Evolutionary conservation across 441 rosid genomes (phyloP).

Genomic region (Erysimum pusillum): DNA sequence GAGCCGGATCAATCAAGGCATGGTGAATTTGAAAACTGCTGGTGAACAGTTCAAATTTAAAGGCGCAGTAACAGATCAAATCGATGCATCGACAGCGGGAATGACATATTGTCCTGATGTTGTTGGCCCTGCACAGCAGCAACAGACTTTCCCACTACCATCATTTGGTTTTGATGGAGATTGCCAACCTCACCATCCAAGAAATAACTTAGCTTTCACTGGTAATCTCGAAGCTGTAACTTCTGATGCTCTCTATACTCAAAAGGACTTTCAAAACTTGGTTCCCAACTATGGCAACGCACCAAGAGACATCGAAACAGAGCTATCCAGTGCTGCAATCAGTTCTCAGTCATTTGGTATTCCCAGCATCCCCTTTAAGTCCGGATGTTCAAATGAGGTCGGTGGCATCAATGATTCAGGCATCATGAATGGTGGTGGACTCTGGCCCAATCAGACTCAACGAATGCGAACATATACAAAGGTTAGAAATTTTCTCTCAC

Average conservation of each 20-base stretch:
- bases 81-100: constrained; percentile 85
- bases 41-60: constrained; percentile 74
- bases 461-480: constrained; percentile 92
- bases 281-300: constrained; percentile 73
- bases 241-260: constrained; percentile 79
- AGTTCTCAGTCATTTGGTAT: constrained; percentile 93
- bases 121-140: constrained; percentile 57
- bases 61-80: constrained; percentile 66
- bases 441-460: constrained; percentile 88
- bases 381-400: constrained; percentile 79
- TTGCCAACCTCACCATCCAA: constrained; percentile 72
- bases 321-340: constrained; percentile 86
- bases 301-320: constrained; percentile 87
- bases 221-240: constrained; percentile 67
- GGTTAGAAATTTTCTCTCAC: constrained; percentile 54
- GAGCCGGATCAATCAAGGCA: constrained; percentile 60
- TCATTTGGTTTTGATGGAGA: constrained; percentile 82
- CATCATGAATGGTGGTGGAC: constrained; percentile 67
- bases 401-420: constrained; percentile 71
- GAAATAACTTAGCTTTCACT: constrained; percentile 67
- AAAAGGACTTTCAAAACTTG: constrained; percentile 86
- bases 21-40: constrained; percentile 61
- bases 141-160: constrained; percentile 72
- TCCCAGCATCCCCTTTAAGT: constrained; percentile 78
- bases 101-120: constrained; percentile 83